A percentile compares a stretch with the other conserved stretches of the same genome.
phyloP scores from a whole-genome alignment of 2,329 filamentous ascomycete species.

The Pseudogymnoascus sp. region DNA sequence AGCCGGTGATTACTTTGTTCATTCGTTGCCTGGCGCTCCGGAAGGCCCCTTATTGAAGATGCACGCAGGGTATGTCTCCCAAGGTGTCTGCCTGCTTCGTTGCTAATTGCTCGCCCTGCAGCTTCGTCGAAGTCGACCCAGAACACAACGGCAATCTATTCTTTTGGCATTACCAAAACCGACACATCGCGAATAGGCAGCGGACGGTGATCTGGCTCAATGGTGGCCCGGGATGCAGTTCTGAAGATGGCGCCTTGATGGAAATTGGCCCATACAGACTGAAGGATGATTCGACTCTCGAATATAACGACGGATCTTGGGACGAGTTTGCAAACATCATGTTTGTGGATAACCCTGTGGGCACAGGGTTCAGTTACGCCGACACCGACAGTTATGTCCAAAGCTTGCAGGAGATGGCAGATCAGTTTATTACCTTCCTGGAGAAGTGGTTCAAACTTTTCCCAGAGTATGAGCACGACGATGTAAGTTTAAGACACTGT shows the following conservation, averaged over 20 bases:
- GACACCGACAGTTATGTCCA: conserved; percentile 80
- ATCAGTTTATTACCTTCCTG: conserved; percentile 79
- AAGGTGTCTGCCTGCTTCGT: conserved; percentile 7
- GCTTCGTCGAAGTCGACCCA: conserved; percentile 83
- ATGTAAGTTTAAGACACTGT: conserved; percentile 54
- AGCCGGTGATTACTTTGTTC: conserved; percentile 85
- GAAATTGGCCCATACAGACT: conserved; percentile 91
- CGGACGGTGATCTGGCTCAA: conserved; percentile 96
- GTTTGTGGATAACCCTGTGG: conserved; percentile 95
- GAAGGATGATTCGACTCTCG: conserved; percentile 61
- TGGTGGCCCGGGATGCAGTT: conserved; percentile 93
- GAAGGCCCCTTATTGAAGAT: conserved; percentile 77
- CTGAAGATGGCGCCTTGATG: conserved; percentile 93
- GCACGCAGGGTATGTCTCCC: conserved; percentile 79
- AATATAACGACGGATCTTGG: conserved; percentile 91
- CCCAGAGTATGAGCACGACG: conserved; percentile 83
- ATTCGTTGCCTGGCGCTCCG: conserved; percentile 76
- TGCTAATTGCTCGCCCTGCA: conserved; percentile 33
- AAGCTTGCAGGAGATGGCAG: conserved; percentile 81
- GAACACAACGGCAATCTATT: conserved; percentile 89
- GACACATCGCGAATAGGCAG: conserved; percentile 86
- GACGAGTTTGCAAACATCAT: conserved; percentile 95
- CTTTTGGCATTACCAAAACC: conserved; percentile 97
- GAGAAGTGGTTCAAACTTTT: conserved; percentile 89
- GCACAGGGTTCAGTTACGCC: conserved; percentile 93